Conservation (phyloP, 139 green algal genomes). For the Nannochloris sp. region DNA sequence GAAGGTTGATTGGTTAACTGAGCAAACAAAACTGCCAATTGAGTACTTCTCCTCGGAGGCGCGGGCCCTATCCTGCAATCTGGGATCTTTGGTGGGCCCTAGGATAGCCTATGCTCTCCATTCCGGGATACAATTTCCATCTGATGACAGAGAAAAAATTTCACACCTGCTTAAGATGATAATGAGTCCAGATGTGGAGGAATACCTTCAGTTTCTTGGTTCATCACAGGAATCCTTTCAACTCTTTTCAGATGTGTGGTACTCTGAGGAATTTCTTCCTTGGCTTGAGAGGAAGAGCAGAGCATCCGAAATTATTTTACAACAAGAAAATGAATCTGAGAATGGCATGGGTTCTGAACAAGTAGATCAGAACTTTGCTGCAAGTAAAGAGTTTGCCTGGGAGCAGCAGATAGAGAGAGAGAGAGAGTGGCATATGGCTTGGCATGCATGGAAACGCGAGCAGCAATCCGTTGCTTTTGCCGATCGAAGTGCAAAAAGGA, state of each 20-base stretch:
- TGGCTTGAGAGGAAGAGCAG: conserved; percentile 2
- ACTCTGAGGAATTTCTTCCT: neutral
- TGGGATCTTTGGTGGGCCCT: neutral
- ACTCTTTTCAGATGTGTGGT: neutral
- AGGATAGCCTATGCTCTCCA: conserved; percentile 6
- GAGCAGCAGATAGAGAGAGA: conserved; percentile 8
- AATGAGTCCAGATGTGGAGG: too few relatives aligned
- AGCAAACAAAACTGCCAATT: conserved; percentile 6
- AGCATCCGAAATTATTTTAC: conserved; percentile 1
- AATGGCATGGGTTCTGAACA: neutral
- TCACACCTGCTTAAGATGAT: neutral
- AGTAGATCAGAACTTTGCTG: neutral
- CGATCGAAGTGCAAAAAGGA: neutral
- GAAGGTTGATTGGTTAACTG: conserved; percentile 24
- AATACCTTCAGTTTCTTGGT: too few relatives aligned
- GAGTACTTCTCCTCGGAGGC: conserved; percentile 9
- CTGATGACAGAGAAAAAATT: neutral
- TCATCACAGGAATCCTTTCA: too few relatives aligned
- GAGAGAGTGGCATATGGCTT: conserved; percentile 8
- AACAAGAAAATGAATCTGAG: conserved; percentile 1
- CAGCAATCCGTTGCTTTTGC: neutral
- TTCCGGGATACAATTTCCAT: neutral
- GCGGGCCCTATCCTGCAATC: neutral
- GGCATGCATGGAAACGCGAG: conserved; percentile 1
- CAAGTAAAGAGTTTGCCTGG: conserved; percentile 6